phyloP scores from a whole-genome alignment of 148 eudicot genomes.

The Dianthus caryophyllus region DNA sequence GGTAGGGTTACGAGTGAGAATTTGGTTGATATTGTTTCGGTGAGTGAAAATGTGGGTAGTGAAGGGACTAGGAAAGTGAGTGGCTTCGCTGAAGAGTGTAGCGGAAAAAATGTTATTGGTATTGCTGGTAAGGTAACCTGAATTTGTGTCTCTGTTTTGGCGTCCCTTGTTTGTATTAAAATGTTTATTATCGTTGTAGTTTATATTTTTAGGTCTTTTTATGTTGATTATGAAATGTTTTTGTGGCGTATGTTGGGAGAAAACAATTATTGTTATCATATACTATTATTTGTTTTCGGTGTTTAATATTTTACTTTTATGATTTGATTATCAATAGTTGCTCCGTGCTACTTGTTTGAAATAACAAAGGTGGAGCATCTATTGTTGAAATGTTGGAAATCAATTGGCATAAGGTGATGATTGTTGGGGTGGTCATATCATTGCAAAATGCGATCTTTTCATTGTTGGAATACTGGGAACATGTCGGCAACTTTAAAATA shows the following conservation, averaged over 20 bases:
- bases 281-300: neutral
- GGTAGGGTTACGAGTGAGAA: constrained; percentile 49
- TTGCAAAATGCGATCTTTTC: neutral
- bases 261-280: neutral
- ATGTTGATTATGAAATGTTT: neutral
- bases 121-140: constrained; percentile 67
- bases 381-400: neutral
- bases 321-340: neutral
- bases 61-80: constrained; percentile 44
- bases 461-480: neutral
- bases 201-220: neutral
- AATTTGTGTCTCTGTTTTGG: constrained; percentile 12
- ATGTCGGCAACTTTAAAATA: neutral
- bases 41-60: constrained; percentile 24
- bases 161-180: neutral
- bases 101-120: constrained; percentile 44
- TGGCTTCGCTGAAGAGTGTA: constrained; percentile 43
- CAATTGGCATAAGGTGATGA: neutral
- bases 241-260: neutral
- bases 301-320: neutral
- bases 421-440: neutral
- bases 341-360: too few species aligned
- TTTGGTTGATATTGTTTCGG: too few species aligned
- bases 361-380: neutral
- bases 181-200: neutral